phyloP scores from a whole-genome alignment of 768 basidiomycete species.

The Kwoniella bestiolae region DNA sequence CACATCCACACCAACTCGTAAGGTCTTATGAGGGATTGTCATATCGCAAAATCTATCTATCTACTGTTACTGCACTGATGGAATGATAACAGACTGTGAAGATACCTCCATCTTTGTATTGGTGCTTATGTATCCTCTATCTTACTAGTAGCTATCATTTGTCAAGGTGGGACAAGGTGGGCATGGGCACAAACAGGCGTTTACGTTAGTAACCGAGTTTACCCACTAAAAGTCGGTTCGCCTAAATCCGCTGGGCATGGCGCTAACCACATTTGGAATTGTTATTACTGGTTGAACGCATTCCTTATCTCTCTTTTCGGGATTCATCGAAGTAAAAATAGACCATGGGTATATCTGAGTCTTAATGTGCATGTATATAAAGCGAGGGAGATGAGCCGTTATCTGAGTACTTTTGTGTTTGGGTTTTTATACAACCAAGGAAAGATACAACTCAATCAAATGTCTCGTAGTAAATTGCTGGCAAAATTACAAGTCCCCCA shows the following conservation, averaged over 20 bases:
- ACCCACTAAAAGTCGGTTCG: not conserved
- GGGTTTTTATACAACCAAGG: not conserved
- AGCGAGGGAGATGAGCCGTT: not conserved
- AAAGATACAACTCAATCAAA: not conserved
- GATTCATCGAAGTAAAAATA: not conserved
- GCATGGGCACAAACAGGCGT: not conserved
- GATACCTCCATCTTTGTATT: not conserved
- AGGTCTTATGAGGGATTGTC: conserved; percentile 12
- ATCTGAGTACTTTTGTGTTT: too few relatives aligned
- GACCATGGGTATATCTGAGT: not conserved
- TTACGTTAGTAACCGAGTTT: not conserved
- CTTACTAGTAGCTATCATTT: not conserved
- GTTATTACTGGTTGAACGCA: not conserved
- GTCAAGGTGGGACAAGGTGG: too few relatives aligned
- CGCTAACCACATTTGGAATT: not conserved
- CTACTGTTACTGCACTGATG: not conserved
- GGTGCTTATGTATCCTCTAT: not conserved
- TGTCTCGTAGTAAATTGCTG: conserved; percentile 1
- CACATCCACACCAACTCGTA: conserved; percentile 41
- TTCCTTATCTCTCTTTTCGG: not conserved
- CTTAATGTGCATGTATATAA: too few relatives aligned
- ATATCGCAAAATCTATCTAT: not conserved
- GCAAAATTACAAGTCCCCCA: conserved; percentile 26
- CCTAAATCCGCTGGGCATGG: not conserved
- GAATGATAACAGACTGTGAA: not conserved